phyloP scores from a whole-genome alignment of 2,329 filamentous ascomycete species.

The Immersiporthe knoxdaviesiana region DNA sequence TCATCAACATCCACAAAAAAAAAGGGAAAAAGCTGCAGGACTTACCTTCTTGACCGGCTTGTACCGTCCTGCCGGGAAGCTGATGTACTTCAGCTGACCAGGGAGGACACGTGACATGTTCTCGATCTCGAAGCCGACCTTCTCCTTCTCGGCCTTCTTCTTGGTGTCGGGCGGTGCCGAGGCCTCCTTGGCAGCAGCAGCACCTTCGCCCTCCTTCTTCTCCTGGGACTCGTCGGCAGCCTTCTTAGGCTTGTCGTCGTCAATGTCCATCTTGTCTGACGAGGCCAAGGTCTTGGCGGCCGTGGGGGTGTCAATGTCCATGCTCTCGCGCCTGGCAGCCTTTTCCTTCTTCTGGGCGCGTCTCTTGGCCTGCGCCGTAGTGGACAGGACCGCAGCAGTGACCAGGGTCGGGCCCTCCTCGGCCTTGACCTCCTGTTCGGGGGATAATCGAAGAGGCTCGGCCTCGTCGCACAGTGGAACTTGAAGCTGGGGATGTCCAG shows the following conservation, averaged over 20 bases:
- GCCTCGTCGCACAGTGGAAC: constrained; percentile 91
- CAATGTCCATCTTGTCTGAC: constrained; percentile 87
- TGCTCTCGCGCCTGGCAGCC: constrained; percentile 85
- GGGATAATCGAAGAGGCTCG: constrained; percentile 96
- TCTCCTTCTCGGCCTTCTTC: constrained; percentile 95
- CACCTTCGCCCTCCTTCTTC: constrained; percentile 61
- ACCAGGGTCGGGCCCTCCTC: constrained; percentile 94
- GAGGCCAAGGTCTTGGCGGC: constrained; percentile 62
- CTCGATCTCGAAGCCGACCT: constrained; percentile 91
- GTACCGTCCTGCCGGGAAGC: constrained; percentile 87
- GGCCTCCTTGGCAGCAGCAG: constrained; percentile 58
- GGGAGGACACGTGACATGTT: constrained; percentile 97
- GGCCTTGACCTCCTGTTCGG: constrained; percentile 95
- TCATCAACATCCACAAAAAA: constrained; percentile 8
- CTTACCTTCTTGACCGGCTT: constrained; percentile 85
- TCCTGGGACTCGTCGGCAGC: constrained; percentile 58
- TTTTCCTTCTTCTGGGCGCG: constrained; percentile 93
- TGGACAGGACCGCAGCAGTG: constrained; percentile 93
- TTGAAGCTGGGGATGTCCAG: constrained; percentile 93
- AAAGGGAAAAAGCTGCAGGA: constrained; percentile 30
- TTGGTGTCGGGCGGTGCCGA: constrained; percentile 63
- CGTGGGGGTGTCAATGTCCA: constrained; percentile 87
- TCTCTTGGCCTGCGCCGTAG: constrained; percentile 94
- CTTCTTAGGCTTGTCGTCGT: constrained; percentile 63
- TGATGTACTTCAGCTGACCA: constrained; percentile 92